A percentile compares a stretch with the other conserved stretches of the same genome.
Evolutionary conservation across 108 stramenopile species (phyloP).

Genomic region (Skeletonema potamos): DNA sequence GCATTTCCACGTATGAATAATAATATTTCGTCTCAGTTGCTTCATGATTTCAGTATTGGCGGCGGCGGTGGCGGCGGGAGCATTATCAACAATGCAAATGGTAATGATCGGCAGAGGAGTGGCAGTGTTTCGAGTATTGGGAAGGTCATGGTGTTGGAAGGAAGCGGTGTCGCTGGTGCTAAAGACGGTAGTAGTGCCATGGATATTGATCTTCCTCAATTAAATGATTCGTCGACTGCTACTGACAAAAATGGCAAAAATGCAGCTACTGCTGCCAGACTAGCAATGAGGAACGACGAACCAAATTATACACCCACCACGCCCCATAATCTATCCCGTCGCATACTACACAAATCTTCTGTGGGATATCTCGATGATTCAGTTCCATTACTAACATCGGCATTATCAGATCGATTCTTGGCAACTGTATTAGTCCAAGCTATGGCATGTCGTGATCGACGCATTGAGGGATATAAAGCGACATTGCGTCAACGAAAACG

Average conservation of each 20-base stretch:
- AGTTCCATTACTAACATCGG: conserved; percentile 65
- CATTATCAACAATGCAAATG: not conserved
- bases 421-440: conserved; percentile 81
- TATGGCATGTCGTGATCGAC: conserved; percentile 77
- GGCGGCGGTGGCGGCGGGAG: not conserved
- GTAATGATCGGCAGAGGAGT: conserved; percentile 6
- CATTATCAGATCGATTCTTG: conserved; percentile 80
- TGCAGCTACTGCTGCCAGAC: not conserved
- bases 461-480: conserved; percentile 73
- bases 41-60: too few species aligned
- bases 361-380: conserved; percentile 80
- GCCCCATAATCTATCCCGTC: conserved; percentile 70
- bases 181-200: not conserved
- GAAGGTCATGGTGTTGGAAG: conserved; percentile 12
- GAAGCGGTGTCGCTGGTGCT: not conserved
- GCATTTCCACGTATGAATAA: not conserved
- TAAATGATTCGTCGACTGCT: not conserved
- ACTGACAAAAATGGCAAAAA: not conserved
- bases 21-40: not conserved
- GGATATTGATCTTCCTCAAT: not conserved
- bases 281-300: not conserved
- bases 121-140: conserved; percentile 2
- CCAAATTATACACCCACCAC: conserved; percentile 61
- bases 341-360: conserved; percentile 74
- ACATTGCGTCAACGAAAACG: conserved; percentile 38